Conservation (phyloP, 139 green algal species). For the Coelastrella sp. region DNA sequence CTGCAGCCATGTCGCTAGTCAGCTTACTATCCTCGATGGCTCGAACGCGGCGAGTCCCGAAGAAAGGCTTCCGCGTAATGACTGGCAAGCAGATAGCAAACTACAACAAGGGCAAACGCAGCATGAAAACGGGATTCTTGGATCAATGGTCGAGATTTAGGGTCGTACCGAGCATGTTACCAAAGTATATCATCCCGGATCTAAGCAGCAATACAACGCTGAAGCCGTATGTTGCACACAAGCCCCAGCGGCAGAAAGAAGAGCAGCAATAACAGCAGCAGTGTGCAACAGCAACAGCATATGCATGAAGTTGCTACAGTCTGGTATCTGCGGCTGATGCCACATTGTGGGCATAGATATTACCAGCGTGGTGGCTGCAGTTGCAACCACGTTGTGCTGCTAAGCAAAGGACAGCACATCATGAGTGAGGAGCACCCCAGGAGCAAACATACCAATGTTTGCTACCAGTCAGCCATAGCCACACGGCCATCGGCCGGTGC, state of each 20-base stretch:
- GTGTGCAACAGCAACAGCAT: conserved; percentile 24
- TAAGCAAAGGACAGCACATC: too few species aligned
- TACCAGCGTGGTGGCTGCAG: too few species aligned
- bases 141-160: neutral
- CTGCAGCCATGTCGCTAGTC: neutral
- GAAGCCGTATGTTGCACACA: conserved; percentile 41
- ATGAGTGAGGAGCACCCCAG: too few species aligned
- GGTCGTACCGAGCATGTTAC: conserved; percentile 29
- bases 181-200: conserved; percentile 40
- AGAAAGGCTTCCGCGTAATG: conserved; percentile 37
- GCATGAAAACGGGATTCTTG: conserved; percentile 46
- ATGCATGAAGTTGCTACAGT: neutral
- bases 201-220: neutral
- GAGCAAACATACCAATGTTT: too few species aligned
- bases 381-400: too few species aligned
- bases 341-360: too few species aligned
- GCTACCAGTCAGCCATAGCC: too few species aligned
- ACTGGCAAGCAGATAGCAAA: conserved; percentile 14
- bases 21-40: conserved; percentile 27
- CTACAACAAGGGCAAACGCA: conserved; percentile 46
- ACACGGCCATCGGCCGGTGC: too few species aligned
- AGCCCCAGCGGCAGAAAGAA: neutral
- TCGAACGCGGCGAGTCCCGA: conserved; percentile 18
- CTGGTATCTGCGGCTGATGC: too few species aligned
- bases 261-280: neutral